Evolutionary conservation across 2,329 filamentous ascomycete species (phyloP).

Genomic region (Fusarium guadeloupense): DNA sequence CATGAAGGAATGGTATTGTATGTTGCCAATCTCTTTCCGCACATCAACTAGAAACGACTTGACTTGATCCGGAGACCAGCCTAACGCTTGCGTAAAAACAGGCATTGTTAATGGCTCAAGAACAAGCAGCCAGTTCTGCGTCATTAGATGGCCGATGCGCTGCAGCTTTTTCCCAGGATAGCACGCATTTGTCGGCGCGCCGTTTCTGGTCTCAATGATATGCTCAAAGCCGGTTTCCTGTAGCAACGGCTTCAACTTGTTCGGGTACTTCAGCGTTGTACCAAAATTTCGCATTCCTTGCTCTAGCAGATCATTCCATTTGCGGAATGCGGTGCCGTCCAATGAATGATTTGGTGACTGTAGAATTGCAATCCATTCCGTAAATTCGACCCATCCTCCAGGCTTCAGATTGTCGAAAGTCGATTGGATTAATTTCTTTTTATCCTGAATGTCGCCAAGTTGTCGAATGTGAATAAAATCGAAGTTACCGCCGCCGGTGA

Average conservation of each 20-base stretch:
- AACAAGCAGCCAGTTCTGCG: constrained; percentile 36
- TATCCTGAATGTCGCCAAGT: constrained; percentile 31
- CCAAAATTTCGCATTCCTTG: constrained; percentile 32
- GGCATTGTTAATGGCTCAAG: constrained; percentile 37
- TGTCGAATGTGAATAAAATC: constrained; percentile 35
- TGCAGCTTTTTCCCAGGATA: constrained; percentile 38
- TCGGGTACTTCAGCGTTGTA: constrained; percentile 27
- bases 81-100: constrained; percentile 33
- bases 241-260: constrained; percentile 24
- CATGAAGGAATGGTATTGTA: constrained; percentile 39
- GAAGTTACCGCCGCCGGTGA: constrained; percentile 18
- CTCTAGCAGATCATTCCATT: constrained; percentile 36
- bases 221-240: constrained; percentile 31
- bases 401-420: constrained; percentile 33
- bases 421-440: constrained; percentile 23
- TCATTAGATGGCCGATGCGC: constrained; percentile 38
- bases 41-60: constrained; percentile 31
- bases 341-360: constrained; percentile 39
- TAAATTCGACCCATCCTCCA: constrained; percentile 39
- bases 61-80: constrained; percentile 32
- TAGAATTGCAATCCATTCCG: constrained; percentile 38
- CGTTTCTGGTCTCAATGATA: constrained; percentile 36
- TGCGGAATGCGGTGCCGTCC: constrained; percentile 29
- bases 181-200: constrained; percentile 39
- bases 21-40: constrained; percentile 33